These are phyloP conservation scores for Cytospora piceae DNA, from an alignment of 2,329 filamentous ascomycete species.

Conservation along the genomic window DNA sequence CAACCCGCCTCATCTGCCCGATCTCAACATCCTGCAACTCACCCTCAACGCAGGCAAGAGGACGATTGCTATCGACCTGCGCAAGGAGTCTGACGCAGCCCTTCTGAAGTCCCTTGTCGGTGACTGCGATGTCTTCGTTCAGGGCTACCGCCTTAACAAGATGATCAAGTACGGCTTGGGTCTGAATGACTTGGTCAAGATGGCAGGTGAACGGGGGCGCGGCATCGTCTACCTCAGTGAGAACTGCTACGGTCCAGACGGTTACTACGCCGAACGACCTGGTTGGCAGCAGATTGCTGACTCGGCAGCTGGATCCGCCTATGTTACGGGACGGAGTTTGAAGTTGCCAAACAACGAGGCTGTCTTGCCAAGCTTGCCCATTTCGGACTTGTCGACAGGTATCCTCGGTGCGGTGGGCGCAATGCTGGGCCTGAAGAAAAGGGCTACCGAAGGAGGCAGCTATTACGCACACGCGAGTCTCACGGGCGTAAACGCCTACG, in stretches of 20 bases:
- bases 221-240: constrained; percentile 54
- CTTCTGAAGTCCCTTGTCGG: constrained; percentile 42
- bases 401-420: constrained; percentile 39
- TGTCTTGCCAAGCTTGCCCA: constrained; percentile 40
- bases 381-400: constrained; percentile 44
- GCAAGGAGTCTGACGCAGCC: constrained; percentile 6
- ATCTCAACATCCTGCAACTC: constrained; percentile 46
- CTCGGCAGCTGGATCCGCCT: constrained; percentile 40
- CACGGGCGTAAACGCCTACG: constrained; percentile 36
- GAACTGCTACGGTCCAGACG: constrained; percentile 55
- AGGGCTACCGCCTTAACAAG: constrained; percentile 53
- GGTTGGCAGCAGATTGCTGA: constrained; percentile 58
- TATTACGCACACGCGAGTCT: constrained; percentile 40
- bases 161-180: constrained; percentile 48
- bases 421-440: constrained; percentile 40
- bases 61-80: constrained; percentile 51
- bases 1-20: constrained; percentile 47
- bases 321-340: constrained; percentile 39
- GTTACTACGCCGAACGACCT: constrained; percentile 48
- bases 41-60: constrained; percentile 53
- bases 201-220: constrained; percentile 44
- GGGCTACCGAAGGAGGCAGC: constrained; percentile 39
- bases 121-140: constrained; percentile 57
- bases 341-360: constrained; percentile 36
- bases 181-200: constrained; percentile 44